These are phyloP conservation scores for Zygnema circumcarinatum DNA, from an alignment of 139 green algal genomes.

Conservation along the genomic window DNA sequence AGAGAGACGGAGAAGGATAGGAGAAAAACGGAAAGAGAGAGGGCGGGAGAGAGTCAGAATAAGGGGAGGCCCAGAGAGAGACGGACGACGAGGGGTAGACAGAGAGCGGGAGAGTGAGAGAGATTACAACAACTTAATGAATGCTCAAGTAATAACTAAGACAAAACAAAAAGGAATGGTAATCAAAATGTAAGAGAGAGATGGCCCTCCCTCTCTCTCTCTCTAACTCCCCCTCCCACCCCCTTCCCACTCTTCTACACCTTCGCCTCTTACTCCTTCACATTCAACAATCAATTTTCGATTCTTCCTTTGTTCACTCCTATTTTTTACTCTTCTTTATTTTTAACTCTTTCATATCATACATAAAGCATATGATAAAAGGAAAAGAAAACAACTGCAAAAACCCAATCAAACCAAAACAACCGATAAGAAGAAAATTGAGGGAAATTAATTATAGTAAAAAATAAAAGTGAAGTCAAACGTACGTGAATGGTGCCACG, in stretches of 20 bases:
- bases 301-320: not conserved
- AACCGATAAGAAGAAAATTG: no score
- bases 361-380: not conserved
- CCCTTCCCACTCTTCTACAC: not conserved
- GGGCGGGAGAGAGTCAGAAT: no score
- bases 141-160: not conserved
- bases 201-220: not conserved
- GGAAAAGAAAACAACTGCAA: not conserved
- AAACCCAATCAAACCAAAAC: not conserved
- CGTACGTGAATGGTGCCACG: not conserved
- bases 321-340: not conserved
- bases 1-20: no score
- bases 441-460: not conserved
- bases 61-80: no score
- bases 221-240: not conserved
- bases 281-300: not conserved
- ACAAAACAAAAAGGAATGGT: not conserved
- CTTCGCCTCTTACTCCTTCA: slow-evolving; percentile 7
- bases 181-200: not conserved
- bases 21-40: no score
- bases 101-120: no score
- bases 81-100: no score
- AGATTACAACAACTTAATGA: no score
- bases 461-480: not conserved
- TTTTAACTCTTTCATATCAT: not conserved